Conservation (phyloP, 2,329 filamentous ascomycete species). For the Beauveria scarabaeidicola region DNA sequence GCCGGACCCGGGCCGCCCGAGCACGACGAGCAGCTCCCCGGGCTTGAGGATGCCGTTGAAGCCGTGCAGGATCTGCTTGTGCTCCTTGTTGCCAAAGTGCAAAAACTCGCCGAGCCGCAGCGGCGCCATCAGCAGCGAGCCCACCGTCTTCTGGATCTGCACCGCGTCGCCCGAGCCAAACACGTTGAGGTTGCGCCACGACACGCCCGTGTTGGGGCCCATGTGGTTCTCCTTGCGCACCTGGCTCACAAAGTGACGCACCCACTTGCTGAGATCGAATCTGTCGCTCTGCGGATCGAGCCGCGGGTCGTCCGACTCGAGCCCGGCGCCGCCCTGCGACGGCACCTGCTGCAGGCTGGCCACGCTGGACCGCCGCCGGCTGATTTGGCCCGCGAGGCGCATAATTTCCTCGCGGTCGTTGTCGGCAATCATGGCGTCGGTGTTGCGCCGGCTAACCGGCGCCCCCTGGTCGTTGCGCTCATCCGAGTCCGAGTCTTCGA, state of each 20-base stretch:
- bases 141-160: constrained; percentile 61
- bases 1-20: constrained; percentile 57
- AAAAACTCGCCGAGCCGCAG: constrained; percentile 49
- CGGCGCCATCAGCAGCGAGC: constrained; percentile 48
- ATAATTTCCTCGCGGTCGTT: constrained; percentile 29
- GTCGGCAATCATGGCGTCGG: constrained; percentile 21
- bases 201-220: constrained; percentile 47
- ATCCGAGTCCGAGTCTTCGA: not conserved
- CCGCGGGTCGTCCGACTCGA: constrained; percentile 31
- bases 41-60: constrained; percentile 57
- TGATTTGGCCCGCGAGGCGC: constrained; percentile 31
- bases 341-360: constrained; percentile 10
- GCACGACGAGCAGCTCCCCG: constrained; percentile 61
- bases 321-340: constrained; percentile 21
- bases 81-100: constrained; percentile 33
- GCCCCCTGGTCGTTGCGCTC: not conserved
- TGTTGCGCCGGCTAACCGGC: constrained; percentile 9
- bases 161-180: constrained; percentile 58
- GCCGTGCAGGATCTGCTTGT: constrained; percentile 52
- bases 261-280: constrained; percentile 36
- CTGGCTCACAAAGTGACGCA: constrained; percentile 28
- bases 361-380: constrained; percentile 23
- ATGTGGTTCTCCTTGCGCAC: constrained; percentile 48
- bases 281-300: constrained; percentile 29
- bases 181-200: constrained; percentile 57